Conservation (phyloP, 495 filamentous ascomycete species). For the Margaritispora aquatica region DNA sequence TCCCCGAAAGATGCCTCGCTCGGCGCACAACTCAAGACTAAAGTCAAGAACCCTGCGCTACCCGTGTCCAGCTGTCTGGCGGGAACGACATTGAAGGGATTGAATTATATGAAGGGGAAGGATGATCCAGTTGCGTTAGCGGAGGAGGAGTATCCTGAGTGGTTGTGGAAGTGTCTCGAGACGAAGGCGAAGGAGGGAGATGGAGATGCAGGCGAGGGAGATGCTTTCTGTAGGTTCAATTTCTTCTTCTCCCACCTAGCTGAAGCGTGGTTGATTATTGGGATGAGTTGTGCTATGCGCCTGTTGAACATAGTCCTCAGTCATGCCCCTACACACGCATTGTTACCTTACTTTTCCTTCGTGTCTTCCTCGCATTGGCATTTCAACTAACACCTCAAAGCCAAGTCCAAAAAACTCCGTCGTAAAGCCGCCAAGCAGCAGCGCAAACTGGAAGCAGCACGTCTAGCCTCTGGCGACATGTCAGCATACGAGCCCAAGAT, state of each 20-base stretch:
- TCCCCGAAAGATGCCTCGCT: conserved; percentile 22
- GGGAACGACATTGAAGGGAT: conserved; percentile 67
- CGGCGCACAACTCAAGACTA: conserved; percentile 21
- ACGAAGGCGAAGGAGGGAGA: conserved; percentile 36
- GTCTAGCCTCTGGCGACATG: conserved; percentile 58
- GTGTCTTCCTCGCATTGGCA: too few relatives aligned
- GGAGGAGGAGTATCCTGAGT: conserved; percentile 83
- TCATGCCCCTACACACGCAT: too few relatives aligned
- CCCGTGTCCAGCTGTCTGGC: conserved; percentile 48
- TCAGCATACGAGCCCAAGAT: conserved; percentile 62
- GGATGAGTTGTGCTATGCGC: too few relatives aligned
- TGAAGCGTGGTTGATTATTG: too few relatives aligned
- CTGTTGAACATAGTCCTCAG: too few relatives aligned
- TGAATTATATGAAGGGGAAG: conserved; percentile 78
- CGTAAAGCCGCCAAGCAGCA: conserved; percentile 58
- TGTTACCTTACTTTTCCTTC: too few relatives aligned
- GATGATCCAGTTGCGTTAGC: conserved; percentile 67
- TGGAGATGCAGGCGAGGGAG: conserved; percentile 41
- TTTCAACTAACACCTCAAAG: conserved; percentile 30
- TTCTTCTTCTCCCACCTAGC: too few relatives aligned
- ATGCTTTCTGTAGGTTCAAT: conserved; percentile 65
- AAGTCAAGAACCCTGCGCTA: conserved; percentile 21
- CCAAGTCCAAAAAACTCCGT: conserved; percentile 75
- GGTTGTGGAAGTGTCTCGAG: conserved; percentile 79
- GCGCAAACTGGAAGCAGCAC: conserved; percentile 55